Conservation (phyloP, 2,329 filamentous ascomycete species). For the Drechslerella stenobrocha region DNA sequence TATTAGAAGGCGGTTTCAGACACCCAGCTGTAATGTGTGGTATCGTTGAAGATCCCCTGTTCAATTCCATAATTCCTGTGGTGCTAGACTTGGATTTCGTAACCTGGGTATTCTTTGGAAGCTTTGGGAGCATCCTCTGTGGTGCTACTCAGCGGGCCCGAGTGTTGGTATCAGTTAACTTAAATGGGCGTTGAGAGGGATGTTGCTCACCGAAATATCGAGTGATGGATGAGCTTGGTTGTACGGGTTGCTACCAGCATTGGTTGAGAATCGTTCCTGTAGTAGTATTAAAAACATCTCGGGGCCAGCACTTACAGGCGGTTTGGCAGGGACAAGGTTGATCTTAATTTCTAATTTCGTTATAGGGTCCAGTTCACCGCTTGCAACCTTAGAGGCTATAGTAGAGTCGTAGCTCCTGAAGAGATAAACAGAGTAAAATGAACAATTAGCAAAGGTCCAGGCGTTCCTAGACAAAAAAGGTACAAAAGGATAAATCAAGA, state of each 20-base stretch:
- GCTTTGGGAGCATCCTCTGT: slow-evolving; percentile 16
- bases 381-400: slow-evolving; percentile 73
- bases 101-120: neutral
- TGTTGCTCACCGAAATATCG: slow-evolving; percentile 22
- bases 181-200: neutral
- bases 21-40: neutral
- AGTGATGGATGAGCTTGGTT: slow-evolving; percentile 27
- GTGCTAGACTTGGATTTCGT: neutral
- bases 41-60: neutral
- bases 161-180: neutral
- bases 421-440: no score
- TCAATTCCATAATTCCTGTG: neutral
- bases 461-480: no score
- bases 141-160: neutral
- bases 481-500: neutral
- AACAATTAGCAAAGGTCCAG: neutral
- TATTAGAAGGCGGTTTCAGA: neutral
- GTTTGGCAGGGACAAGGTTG: slow-evolving; percentile 54
- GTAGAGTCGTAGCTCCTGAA: slow-evolving; percentile 57
- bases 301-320: slow-evolving; percentile 50
- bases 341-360: slow-evolving; percentile 63
- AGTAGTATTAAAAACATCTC: neutral
- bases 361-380: slow-evolving; percentile 83
- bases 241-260: neutral
- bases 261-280: no score